Conservation (phyloP, 1,284 basidiomycete species). For the Cryptococcus hybrid region DNA sequence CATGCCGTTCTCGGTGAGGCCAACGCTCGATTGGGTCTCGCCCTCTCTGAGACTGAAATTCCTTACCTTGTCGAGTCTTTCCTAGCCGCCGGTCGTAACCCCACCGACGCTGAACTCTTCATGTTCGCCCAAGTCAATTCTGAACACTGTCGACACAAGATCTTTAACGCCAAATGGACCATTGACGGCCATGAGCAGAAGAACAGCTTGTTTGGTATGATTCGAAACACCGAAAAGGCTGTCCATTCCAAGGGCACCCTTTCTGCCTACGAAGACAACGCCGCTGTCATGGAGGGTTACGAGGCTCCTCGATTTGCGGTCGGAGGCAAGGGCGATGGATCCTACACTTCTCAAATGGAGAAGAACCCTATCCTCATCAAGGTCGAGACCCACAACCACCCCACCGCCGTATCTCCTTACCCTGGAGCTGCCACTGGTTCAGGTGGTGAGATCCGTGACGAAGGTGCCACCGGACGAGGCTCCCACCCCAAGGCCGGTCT, state of each 20-base stretch:
- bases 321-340: slow-evolving; percentile 48
- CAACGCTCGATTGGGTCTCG: slow-evolving; percentile 84
- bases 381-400: slow-evolving; percentile 99
- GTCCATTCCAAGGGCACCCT: slow-evolving; percentile 74
- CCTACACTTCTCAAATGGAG: slow-evolving; percentile 63
- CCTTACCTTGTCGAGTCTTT: slow-evolving; percentile 91
- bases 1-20: slow-evolving; percentile 64
- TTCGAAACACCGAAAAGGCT: slow-evolving; percentile 86
- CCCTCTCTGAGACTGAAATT: slow-evolving; percentile 86
- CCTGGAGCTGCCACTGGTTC: slow-evolving; percentile 97
- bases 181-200: slow-evolving; percentile 71
- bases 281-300: slow-evolving; percentile 86
- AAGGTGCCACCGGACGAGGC: slow-evolving; percentile 92
- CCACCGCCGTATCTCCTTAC: slow-evolving; percentile 96
- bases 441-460: slow-evolving; percentile 97
- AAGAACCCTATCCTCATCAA: slow-evolving; percentile 92
- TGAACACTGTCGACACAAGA: slow-evolving; percentile 99
- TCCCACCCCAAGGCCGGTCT: slow-evolving; percentile 97
- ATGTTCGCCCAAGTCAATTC: slow-evolving; percentile 99
- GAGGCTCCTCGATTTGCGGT: slow-evolving; percentile 76
- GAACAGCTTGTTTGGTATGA: slow-evolving; percentile 93
- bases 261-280: slow-evolving; percentile 98
- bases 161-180: slow-evolving; percentile 98
- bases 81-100: slow-evolving; percentile 71
- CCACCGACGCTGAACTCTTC: slow-evolving; percentile 97